Conservation (phyloP, 2,329 filamentous ascomycete species). For the Calonectria leucothoes region DNA sequence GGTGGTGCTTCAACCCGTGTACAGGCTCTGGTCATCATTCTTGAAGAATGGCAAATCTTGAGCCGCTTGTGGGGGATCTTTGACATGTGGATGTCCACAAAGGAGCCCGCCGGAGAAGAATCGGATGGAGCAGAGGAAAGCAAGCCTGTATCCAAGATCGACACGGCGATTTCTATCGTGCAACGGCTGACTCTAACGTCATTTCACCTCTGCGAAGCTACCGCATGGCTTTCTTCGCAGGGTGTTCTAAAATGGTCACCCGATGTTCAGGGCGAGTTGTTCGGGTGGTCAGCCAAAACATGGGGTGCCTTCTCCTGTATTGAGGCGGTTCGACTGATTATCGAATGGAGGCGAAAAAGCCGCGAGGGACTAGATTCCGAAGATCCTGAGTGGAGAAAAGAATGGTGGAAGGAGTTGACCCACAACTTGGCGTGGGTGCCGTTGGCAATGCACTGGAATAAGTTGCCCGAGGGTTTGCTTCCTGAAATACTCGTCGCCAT, state of each 20-base stretch:
- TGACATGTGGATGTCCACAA: slow-evolving; percentile 20
- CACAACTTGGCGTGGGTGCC: slow-evolving; percentile 18
- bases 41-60: slow-evolving; percentile 25
- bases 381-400: background rate
- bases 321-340: background rate
- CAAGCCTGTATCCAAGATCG: background rate
- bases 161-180: background rate
- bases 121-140: background rate
- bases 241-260: slow-evolving; percentile 11
- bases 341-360: slow-evolving; percentile 7
- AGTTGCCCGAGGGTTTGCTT: slow-evolving; percentile 7
- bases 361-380: background rate
- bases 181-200: slow-evolving; percentile 5
- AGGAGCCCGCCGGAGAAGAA: background rate
- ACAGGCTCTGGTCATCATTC: slow-evolving; percentile 8
- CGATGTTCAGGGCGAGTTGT: background rate
- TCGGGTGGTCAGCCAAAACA: slow-evolving; percentile 3
- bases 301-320: slow-evolving; percentile 16
- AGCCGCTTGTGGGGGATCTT: slow-evolving; percentile 21
- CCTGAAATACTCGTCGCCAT: slow-evolving; percentile 14
- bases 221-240: slow-evolving; percentile 1
- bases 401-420: slow-evolving; percentile 13
- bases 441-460: slow-evolving; percentile 20
- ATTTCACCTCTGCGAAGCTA: slow-evolving; percentile 18
- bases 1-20: background rate